Conservation (phyloP, 2,329 filamentous ascomycete species). For the Fusarium sp. region DNA sequence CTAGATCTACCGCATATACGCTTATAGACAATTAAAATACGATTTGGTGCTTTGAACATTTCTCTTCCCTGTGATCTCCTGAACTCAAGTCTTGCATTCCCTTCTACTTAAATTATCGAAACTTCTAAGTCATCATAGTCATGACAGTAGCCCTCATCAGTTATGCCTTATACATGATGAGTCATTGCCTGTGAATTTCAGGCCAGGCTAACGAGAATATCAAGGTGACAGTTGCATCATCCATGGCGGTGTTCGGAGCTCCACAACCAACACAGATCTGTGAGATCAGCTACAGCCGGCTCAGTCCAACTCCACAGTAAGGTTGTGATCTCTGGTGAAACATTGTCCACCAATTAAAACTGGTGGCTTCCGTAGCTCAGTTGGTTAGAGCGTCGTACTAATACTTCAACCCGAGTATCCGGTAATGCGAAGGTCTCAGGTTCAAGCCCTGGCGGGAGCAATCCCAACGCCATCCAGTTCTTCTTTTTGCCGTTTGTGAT, state of each 20-base stretch:
- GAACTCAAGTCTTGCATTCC: fast-evolving
- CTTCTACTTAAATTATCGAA: fast-evolving
- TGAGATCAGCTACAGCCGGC: not conserved
- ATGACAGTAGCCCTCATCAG: too few species aligned
- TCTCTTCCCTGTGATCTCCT: fast-evolving
- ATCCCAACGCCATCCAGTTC: slow-evolving; percentile 1
- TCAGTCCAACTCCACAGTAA: fast-evolving
- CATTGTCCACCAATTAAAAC: not conserved
- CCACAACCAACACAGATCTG: not conserved
- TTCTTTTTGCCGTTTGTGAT: not conserved
- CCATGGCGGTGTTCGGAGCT: fast-evolving
- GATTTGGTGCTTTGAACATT: not conserved
- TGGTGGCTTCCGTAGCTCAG: slow-evolving; percentile 13
- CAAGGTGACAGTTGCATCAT: fast-evolving
- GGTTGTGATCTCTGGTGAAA: not conserved
- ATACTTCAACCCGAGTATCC: not conserved
- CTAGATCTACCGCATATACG: not conserved
- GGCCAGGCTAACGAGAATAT: not conserved
- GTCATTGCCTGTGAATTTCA: too few species aligned
- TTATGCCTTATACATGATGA: too few species aligned
- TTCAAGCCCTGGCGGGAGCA: slow-evolving; percentile 10
- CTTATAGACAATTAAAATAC: not conserved
- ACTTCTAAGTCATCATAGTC: fast-evolving
- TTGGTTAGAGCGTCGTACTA: slow-evolving; percentile 16
- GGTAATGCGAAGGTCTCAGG: slow-evolving; percentile 9